These are phyloP conservation scores for Silene conica DNA, from an alignment of 148 eudicot species.

Conservation along the genomic window DNA sequence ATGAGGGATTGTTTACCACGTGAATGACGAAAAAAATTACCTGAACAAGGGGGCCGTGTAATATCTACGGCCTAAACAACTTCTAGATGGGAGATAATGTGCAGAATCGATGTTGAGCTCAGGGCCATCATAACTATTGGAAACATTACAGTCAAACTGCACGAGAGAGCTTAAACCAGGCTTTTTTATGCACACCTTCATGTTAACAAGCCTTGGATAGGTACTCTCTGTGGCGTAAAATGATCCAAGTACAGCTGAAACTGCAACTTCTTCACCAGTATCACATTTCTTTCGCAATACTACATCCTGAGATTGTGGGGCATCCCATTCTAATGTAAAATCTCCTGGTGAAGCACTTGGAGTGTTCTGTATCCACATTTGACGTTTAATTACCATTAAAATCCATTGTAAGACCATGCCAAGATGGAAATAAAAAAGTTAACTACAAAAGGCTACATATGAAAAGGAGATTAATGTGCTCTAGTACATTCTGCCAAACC, in stretches of 20 bases:
- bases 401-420: background rate
- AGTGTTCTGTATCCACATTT: slow-evolving; percentile 38
- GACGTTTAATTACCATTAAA: slow-evolving; percentile 1
- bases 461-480: background rate
- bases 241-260: slow-evolving; percentile 70
- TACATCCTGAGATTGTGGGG: slow-evolving; percentile 56
- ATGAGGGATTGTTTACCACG: background rate
- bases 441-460: background rate
- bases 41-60: slow-evolving; percentile 67
- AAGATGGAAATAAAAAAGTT: background rate
- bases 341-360: slow-evolving; percentile 55
- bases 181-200: slow-evolving; percentile 82
- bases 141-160: slow-evolving; percentile 63
- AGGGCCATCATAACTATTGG: slow-evolving; percentile 26
- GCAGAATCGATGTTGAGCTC: slow-evolving; percentile 42
- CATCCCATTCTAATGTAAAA: slow-evolving; percentile 71
- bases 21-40: slow-evolving; percentile 23
- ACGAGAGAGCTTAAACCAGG: slow-evolving; percentile 69
- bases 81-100: slow-evolving; percentile 43
- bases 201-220: slow-evolving; percentile 44
- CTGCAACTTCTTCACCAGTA: slow-evolving; percentile 76
- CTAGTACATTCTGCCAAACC: background rate
- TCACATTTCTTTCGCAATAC: slow-evolving; percentile 61
- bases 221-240: slow-evolving; percentile 17
- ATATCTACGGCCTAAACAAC: slow-evolving; percentile 32